Evolutionary conservation across 1,139 yeast genomes (phyloP).

Genomic region (Taiozyma sp.): DNA sequence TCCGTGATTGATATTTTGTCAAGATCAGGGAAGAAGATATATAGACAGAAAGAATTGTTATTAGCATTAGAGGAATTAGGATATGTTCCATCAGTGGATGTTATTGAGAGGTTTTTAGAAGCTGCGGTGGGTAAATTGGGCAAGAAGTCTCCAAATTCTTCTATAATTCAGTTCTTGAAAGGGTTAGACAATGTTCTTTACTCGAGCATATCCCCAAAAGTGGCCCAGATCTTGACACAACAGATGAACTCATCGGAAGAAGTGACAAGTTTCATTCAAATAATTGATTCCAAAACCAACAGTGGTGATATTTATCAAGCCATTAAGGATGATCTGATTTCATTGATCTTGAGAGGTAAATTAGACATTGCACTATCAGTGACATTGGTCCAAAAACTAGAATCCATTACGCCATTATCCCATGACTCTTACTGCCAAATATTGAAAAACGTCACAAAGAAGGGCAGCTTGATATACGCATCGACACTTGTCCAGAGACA

Average conservation of each 20-base stretch:
- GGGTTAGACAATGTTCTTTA: neutral
- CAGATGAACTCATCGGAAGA: neutral
- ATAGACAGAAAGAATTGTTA: neutral
- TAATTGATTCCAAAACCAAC: neutral
- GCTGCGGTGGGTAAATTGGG: neutral
- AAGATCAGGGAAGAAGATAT: neutral
- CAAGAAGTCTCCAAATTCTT: neutral
- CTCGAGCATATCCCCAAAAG: neutral
- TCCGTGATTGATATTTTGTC: neutral
- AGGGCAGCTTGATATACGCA: neutral
- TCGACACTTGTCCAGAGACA: neutral
- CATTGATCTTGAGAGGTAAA: neutral
- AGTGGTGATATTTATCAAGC: neutral
- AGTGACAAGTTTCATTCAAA: neutral
- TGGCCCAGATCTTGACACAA: neutral
- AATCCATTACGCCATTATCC: neutral
- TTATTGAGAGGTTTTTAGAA: neutral
- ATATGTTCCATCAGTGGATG: neutral
- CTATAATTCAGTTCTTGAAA: neutral
- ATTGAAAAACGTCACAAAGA: neutral
- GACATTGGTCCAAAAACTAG: neutral
- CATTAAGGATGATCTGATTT: neutral
- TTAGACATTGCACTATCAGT: neutral
- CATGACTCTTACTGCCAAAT: neutral
- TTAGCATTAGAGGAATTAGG: neutral